Base-by-base conservation (phyloP, 1,284 basidiomycete species). In the Cutaneotrichosporon sp. region DNA sequence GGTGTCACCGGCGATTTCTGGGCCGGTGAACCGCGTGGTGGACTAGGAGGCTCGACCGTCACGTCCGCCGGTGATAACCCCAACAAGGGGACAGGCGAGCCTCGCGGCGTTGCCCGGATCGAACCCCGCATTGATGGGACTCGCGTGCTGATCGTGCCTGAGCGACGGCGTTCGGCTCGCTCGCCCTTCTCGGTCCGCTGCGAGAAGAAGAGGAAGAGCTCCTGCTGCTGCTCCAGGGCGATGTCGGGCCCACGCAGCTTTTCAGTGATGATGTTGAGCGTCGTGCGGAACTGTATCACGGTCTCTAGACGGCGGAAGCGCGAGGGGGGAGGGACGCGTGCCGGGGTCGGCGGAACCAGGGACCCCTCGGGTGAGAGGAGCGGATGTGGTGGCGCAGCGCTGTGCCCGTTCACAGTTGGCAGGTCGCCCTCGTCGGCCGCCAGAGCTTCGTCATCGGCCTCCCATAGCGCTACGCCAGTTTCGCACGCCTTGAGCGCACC, bases 201-300 rank as follows among this genome's bases (percentile, higher is more conserved):
- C 8, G 82, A 81, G 70, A 85, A 90, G 89, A 91, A 97, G 6
- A 86, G 83, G 78, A 97, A 97, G 2, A 95, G 84, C 52, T 92
- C 90, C 36, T 93, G 84, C 86, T 95, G 94, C 66, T 87, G 89
- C 30, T 84, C 83, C 63, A 91, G 89, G 0, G 93, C 95, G 51
- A 87, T 87, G 70, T 96, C 92, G 0, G 91, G 85, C 0, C 97
- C 97, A 51, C 92, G 89, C 22, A 90, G 85, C 58, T 89, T 86
- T 81, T 99, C 96, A 16, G 87, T 84, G 56, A 98, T 82, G 4
- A 89, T 87, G 61, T 91, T 88, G 75, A 92, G 89, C 1, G 93
- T 91, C 85, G 97, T 90, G 49, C 94, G 85, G 46, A 99, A 81
- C 76, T 95, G 90, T 60, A 97, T 81, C 31, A 90, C 88, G 62